Evolutionary conservation across 2,329 filamentous ascomycete species (phyloP).

Genomic region (Pseudonectria buxi): DNA sequence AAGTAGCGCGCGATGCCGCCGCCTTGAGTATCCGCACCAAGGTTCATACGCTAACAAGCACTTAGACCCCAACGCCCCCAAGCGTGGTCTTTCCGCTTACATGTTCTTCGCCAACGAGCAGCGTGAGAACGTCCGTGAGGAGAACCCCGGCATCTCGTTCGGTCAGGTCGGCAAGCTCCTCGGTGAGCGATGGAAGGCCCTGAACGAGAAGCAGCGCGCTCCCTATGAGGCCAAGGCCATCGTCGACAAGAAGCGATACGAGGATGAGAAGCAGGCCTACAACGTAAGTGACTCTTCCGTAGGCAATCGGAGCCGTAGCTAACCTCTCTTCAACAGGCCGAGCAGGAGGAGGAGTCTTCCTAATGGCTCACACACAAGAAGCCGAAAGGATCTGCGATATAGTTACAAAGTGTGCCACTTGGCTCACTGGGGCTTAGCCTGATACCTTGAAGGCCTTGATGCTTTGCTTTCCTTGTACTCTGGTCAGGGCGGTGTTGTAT

Average conservation of each 20-base stretch:
- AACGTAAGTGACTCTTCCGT: constrained; percentile 52
- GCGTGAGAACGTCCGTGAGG: constrained; percentile 94
- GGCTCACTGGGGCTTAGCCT: constrained; percentile 2
- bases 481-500: constrained; percentile 37
- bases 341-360: constrained; percentile 46
- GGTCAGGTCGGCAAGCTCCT: constrained; percentile 98
- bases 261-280: constrained; percentile 95
- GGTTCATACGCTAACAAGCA: background rate
- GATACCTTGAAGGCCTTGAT: constrained; percentile 9
- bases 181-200: constrained; percentile 96
- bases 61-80: constrained; percentile 91
- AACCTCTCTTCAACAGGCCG: constrained; percentile 39
- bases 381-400: background rate
- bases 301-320: constrained; percentile 16
- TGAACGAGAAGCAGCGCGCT: constrained; percentile 84
- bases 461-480: constrained; percentile 28
- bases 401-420: background rate
- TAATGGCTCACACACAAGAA: too few relatives aligned
- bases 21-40: too few relatives aligned
- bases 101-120: constrained; percentile 99
- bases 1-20: too few relatives aligned
- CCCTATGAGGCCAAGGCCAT: constrained; percentile 97
- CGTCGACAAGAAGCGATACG: constrained; percentile 97
- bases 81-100: constrained; percentile 98
- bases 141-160: constrained; percentile 97